Evolutionary conservation across 495 filamentous ascomycete genomes (phyloP).

Genomic region (Penicillium soppii): DNA sequence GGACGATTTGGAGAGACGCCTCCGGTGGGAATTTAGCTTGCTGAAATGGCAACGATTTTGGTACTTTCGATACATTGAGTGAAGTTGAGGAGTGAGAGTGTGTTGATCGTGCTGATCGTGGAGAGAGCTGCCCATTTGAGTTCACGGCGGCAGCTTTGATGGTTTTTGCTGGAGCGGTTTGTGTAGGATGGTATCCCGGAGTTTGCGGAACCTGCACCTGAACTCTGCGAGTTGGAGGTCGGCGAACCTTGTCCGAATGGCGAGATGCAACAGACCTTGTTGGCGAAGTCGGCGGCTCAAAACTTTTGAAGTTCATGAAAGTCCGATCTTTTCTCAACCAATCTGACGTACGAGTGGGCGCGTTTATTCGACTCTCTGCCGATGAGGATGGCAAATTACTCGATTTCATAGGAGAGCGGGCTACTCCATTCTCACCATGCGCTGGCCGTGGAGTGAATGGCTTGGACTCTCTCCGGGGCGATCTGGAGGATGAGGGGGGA

Average conservation of each 20-base stretch:
- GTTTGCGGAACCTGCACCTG: constrained; percentile 3
- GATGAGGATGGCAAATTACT: constrained; percentile 1
- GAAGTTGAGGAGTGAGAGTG: neutral
- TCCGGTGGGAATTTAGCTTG: constrained; percentile 1
- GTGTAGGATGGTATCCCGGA: neutral
- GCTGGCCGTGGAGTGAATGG: neutral
- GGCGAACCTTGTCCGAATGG: constrained; percentile 14
- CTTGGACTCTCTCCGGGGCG: neutral
- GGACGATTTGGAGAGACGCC: constrained; percentile 32
- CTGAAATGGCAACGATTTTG: neutral
- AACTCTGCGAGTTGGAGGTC: neutral
- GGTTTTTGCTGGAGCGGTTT: neutral
- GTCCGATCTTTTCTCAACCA: constrained; percentile 44
- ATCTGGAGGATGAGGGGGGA: neutral
- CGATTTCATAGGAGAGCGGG: neutral
- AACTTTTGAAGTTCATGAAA: constrained; percentile 28
- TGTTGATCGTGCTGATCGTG: neutral
- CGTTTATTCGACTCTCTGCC: constrained; percentile 4
- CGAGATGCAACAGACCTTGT: constrained; percentile 27
- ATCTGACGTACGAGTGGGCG: constrained; percentile 7
- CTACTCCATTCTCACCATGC: neutral
- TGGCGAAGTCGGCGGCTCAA: constrained; percentile 45
- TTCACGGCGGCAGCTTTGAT: neutral
- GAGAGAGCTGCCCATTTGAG: neutral
- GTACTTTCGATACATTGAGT: neutral